Base-by-base conservation (phyloP, 2,329 filamentous ascomycete genomes). In the Fusarium papillatum region DNA sequence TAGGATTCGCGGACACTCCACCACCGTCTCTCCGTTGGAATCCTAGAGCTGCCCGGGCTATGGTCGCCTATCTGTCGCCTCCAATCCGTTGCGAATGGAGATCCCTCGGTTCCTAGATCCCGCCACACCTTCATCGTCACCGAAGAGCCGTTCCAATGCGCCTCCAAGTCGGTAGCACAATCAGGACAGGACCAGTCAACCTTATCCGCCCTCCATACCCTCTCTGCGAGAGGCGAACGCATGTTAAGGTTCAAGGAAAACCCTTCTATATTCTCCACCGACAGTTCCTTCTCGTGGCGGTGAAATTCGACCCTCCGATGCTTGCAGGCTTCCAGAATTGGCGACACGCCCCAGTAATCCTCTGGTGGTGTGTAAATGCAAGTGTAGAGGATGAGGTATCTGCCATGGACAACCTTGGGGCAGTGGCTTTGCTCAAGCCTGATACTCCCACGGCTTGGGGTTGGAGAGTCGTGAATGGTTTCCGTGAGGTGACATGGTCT, bases 51-150 rank as follows among this genome's bases (percentile, higher is more conserved):
- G 7, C 26, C 10, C 14, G 8, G 10, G 22, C 31, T 16, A 22
- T 59, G 41, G 19, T 61, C 59, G 3, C 59, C 59, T 24, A 14
- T 61, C 13, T 39, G 46, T 55, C 26, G 14, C 14, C 22, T 22
- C 64, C 68, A 64, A 13, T 8, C 16, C 5, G 39, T 4, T 3
- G 62, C n/a, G 22, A 71, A 22, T 1, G 65, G 59, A 10, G 59
- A 64, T 3, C 59, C 59, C n/a, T 63, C 65, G 1, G 48, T 11
- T n/a, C 65, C 69, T 6, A 71, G 41, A 41, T 68, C 59, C 14
- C 68, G 46, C 69, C 69, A 71, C 1, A 59, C 24, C 19, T 13
- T 26, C 16, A 68, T 17, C 11, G 13, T 59, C 13, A 62, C 50
- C 7, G 19, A 17, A 3, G 62, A 39, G 1, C 22, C 13, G 9